Evolutionary conservation across 805 yeast genomes (phyloP).

Genomic region (Schizosaccharomyces cryophilus): DNA sequence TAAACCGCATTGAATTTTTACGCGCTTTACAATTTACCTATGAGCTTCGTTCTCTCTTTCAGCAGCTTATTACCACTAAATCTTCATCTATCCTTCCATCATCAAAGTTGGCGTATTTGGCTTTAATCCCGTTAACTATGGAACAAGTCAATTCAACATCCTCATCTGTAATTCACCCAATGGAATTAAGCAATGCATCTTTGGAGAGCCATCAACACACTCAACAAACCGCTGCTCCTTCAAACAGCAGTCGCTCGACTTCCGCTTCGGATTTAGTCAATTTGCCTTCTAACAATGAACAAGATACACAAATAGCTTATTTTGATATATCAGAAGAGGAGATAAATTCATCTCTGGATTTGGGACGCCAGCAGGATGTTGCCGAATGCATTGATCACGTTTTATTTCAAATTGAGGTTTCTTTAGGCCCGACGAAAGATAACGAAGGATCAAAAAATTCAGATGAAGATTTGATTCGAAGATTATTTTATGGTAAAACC

Average conservation of each 20-base stretch:
- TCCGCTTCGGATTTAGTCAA: background rate
- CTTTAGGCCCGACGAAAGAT: slow-evolving; percentile 31
- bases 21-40: slow-evolving; percentile 64
- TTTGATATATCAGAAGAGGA: background rate
- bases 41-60: slow-evolving; percentile 44
- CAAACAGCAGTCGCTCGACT: background rate
- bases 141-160: background rate
- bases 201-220: too few species aligned
- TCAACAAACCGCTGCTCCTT: too few species aligned
- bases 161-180: slow-evolving; percentile 12
- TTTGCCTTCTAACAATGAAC: background rate
- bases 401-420: slow-evolving; percentile 70
- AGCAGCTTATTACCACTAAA: slow-evolving; percentile 38
- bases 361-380: slow-evolving; percentile 79
- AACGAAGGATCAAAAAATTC: background rate
- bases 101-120: slow-evolving; percentile 64
- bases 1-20: slow-evolving; percentile 51
- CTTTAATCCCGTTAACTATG: slow-evolving; percentile 23
- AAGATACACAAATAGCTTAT: background rate
- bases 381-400: slow-evolving; percentile 94
- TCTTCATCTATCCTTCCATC: slow-evolving; percentile 53
- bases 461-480: slow-evolving; percentile 58
- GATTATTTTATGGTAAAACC: slow-evolving; percentile 64
- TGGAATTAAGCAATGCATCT: too few species aligned
- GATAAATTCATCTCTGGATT: slow-evolving; percentile 6